A percentile compares a stretch with the other conserved stretches of the same genome.
Evolutionary conservation across 2,329 filamentous ascomycete genomes (phyloP).

Genomic region (Neonectria ditissima): DNA sequence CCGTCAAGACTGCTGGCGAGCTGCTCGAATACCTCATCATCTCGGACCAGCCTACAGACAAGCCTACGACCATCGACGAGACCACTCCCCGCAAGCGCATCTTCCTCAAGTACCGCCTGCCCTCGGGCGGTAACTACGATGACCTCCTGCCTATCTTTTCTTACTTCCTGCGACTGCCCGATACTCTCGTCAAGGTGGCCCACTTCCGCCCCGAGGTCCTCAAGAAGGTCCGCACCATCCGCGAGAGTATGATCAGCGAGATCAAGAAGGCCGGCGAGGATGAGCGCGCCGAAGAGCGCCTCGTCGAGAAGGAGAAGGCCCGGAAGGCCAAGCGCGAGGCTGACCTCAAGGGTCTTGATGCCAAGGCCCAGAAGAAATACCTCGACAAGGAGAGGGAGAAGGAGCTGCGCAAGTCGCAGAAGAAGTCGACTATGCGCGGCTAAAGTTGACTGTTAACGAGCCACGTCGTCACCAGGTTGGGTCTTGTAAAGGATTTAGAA

Average conservation of each 20-base stretch:
- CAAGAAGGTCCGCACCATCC: constrained; percentile 83
- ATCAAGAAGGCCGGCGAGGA: constrained; percentile 85
- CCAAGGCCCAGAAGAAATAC: constrained; percentile 88
- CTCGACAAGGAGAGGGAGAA: constrained; percentile 84
- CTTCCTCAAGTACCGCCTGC: constrained; percentile 80
- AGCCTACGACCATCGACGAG: constrained; percentile 87
- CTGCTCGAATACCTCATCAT: constrained; percentile 86
- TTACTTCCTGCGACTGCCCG: constrained; percentile 86
- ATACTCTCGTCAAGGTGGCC: constrained; percentile 78
- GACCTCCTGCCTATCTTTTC: constrained; percentile 79
- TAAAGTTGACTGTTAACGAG: constrained; percentile 45
- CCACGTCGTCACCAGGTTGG: constrained; percentile 3
- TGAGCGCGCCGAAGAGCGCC: constrained; percentile 82
- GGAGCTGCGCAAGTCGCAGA: constrained; percentile 69
- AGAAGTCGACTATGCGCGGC: constrained; percentile 66
- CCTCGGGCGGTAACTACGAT: constrained; percentile 71
- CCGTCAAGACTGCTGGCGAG: constrained; percentile 82
- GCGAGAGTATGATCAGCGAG: constrained; percentile 83
- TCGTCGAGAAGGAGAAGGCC: constrained; percentile 76
- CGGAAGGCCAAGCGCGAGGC: constrained; percentile 93
- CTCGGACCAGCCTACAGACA: constrained; percentile 88
- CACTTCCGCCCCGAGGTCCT: constrained; percentile 93
- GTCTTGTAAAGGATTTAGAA: constrained; percentile 30
- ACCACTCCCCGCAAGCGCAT: constrained; percentile 87
- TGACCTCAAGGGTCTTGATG: constrained; percentile 79